Evolutionary conservation across 257 asterid species (phyloP).

Genomic region (Capsicum pubescens): DNA sequence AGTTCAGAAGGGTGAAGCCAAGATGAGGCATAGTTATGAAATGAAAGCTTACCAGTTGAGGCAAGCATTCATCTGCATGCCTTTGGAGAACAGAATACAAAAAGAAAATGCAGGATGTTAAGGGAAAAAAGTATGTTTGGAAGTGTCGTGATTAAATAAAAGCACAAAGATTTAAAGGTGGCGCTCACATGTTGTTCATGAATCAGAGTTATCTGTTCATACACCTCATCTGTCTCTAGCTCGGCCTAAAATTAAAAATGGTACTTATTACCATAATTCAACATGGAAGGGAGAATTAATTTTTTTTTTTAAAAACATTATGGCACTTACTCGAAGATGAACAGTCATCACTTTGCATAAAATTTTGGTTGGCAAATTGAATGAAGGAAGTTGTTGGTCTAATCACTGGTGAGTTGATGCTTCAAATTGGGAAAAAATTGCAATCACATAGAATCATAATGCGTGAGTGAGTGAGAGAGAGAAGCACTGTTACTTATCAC

Average conservation of each 20-base stretch:
- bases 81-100: conserved; percentile 73
- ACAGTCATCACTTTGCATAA: conserved; percentile 92
- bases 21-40: background rate
- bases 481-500: background rate
- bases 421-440: conserved; percentile 68
- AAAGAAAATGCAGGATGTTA: conserved; percentile 19
- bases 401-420: conserved; percentile 91
- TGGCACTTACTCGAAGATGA: conserved; percentile 68
- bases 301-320: background rate
- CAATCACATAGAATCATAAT: conserved; percentile 25
- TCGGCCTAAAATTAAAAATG: conserved; percentile 67
- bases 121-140: background rate
- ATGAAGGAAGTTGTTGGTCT: conserved; percentile 92
- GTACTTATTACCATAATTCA: background rate
- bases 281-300: background rate
- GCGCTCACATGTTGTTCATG: conserved; percentile 78
- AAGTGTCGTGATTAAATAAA: conserved; percentile 28
- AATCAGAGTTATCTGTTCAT: conserved; percentile 79
- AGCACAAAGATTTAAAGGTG: conserved; percentile 28
- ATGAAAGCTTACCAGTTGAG: conserved; percentile 68
- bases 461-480: background rate
- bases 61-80: conserved; percentile 98
- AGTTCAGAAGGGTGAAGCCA: background rate
- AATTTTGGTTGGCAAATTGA: conserved; percentile 86
- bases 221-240: conserved; percentile 90